A percentile compares a stretch with the other conserved stretches of the same genome.
Conservation (phyloP, 225 moss, liverwort and hornwort genomes). For the Bryoerythrophyllum caledonicum region DNA sequence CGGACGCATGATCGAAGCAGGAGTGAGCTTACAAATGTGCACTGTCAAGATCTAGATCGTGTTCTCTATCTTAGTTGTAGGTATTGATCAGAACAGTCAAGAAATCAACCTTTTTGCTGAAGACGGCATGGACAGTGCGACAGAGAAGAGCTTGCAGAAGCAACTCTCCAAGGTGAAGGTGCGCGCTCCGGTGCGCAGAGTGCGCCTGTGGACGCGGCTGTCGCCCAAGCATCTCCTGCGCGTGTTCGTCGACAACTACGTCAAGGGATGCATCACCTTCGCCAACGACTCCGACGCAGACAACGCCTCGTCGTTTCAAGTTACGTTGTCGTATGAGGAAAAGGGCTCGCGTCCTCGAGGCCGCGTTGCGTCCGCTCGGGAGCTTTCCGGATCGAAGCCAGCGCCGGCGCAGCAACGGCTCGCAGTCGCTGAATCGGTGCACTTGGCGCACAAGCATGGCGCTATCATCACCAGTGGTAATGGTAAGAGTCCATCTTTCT, state of each 20-base stretch:
- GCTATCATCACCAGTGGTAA: neutral
- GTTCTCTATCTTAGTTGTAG: no score
- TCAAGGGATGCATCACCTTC: constrained; percentile 26
- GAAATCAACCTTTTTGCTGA: neutral
- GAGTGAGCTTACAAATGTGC: no score
- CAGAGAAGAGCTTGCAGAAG: neutral
- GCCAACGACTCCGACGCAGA: neutral
- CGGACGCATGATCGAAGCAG: no score
- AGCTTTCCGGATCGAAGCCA: constrained; percentile 6
- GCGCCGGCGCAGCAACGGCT: neutral
- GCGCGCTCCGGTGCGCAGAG: neutral
- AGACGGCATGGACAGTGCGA: neutral
- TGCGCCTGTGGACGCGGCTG: constrained; percentile 12
- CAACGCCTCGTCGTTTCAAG: neutral
- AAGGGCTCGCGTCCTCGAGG: neutral
- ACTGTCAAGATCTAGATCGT: no score
- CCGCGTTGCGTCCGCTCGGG: neutral
- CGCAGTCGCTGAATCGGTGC: neutral
- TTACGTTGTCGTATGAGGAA: neutral
- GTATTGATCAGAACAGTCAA: neutral
- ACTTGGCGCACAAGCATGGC: neutral
- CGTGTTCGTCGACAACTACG: constrained; percentile 18
- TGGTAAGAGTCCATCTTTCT: neutral
- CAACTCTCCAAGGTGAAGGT: constrained; percentile 6
- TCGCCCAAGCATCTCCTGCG: constrained; percentile 15